These are phyloP conservation scores for Lichenothelia convexa DNA, from an alignment of 495 filamentous ascomycete species.

Conservation along the genomic window DNA sequence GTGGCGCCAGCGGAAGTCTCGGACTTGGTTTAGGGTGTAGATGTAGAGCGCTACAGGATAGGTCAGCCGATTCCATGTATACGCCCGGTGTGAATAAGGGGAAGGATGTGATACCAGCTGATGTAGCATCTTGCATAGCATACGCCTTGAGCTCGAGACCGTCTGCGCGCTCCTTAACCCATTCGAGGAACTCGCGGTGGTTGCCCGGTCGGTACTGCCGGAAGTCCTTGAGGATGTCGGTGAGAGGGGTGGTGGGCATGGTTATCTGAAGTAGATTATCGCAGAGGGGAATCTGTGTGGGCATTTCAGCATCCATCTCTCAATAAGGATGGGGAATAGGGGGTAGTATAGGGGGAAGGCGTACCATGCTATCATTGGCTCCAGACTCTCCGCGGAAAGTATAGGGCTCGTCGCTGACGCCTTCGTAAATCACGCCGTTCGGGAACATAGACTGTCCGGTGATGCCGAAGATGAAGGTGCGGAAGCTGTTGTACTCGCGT, in stretches of 20 bases:
- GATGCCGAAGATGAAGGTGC: slow-evolving; percentile 90
- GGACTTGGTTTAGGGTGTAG: slow-evolving; percentile 57
- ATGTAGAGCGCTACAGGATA: slow-evolving; percentile 52
- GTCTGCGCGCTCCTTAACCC: slow-evolving; percentile 38
- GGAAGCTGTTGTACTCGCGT: slow-evolving; percentile 58
- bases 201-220: slow-evolving; percentile 67
- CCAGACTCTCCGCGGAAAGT: slow-evolving; percentile 75
- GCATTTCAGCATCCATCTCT: neutral
- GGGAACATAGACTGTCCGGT: slow-evolving; percentile 83
- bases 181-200: slow-evolving; percentile 64
- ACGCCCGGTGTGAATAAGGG: too few relatives aligned
- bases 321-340: neutral
- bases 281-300: slow-evolving; percentile 53
- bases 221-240: slow-evolving; percentile 71
- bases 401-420: slow-evolving; percentile 49
- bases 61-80: too few relatives aligned
- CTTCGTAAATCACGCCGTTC: slow-evolving; percentile 71
- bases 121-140: slow-evolving; percentile 33
- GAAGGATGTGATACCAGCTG: too few relatives aligned
- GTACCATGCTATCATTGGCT: slow-evolving; percentile 70
- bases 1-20: slow-evolving; percentile 83
- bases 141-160: slow-evolving; percentile 41
- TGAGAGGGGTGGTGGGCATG: slow-evolving; percentile 73
- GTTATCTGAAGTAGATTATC: slow-evolving; percentile 64
- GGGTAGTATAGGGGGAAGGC: slow-evolving; percentile 4